Evolutionary conservation across 2,329 filamentous ascomycete genomes (phyloP), one percentile per base, ranked within the genome.

Genomic region (Nigrograna mackinnonii): DNA sequence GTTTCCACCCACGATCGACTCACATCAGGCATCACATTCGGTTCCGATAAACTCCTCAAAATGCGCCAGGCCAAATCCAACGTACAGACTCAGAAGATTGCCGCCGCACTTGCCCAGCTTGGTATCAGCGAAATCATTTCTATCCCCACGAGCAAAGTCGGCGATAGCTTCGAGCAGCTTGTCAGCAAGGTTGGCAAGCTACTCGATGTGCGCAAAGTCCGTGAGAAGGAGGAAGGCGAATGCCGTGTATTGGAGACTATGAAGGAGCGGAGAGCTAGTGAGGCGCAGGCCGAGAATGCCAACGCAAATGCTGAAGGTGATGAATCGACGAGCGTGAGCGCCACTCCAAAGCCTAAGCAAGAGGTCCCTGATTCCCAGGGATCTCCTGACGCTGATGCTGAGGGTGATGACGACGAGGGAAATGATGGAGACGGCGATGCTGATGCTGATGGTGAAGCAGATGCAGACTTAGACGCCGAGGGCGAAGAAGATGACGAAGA

Each of bases 1-100:
- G 87, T 99, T 7, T 82, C 86, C 6, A 84, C 89, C 52, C 87
- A 92, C 63, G 92, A 97, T 42, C 87, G 92, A 20, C 79, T 96
- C 28, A 84, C 86, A 2, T 87, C 86, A 6, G 92, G 94, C 5
- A 89, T 96, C 24, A 86, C 89, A 12, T 97, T 97, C 78, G 88
- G 92, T 11, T 90, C 90, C 20, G 88, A 92, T 57, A 86, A 83
- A 65, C 82, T 92, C 44, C 85, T 86, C 54, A 91, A 91, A 67
- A 80, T 89, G 18, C 86, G 90, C 42, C 83, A 84, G 26, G 86
- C 86, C 50, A 91, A 91, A 71, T 86, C 82, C 13, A 82, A 85
- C 40, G 82, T 87, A 47, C 87, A 91, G 63, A 88, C 89, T 52
- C 70, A 83, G 47, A 87, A 88, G 50, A 91, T 94, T 50, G 83